Conservation (phyloP, 306 rosid genomes). For the Casuarina cunninghamiana region DNA sequence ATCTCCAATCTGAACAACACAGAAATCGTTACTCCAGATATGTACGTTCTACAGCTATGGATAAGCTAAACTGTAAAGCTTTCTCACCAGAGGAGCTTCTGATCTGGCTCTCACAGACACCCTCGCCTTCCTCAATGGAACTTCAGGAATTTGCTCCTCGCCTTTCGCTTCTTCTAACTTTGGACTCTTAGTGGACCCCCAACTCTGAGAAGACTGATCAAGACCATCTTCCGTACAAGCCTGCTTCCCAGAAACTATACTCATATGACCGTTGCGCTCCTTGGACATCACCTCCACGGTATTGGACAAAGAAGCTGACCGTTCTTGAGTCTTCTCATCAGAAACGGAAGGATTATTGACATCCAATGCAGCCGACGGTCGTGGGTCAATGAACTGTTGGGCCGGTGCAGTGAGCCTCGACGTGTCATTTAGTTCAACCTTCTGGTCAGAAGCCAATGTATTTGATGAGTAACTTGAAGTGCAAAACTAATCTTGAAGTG, state of each 20-base stretch:
- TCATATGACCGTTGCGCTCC: conserved; percentile 19
- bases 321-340: conserved; percentile 27
- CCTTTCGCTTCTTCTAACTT: conserved; percentile 32
- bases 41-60: neutral
- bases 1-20: conserved; percentile 45
- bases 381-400: conserved; percentile 23
- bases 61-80: neutral
- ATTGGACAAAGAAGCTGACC: conserved; percentile 29
- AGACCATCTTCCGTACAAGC: conserved; percentile 23
- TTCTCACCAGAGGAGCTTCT: conserved; percentile 45
- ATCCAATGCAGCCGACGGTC: conserved; percentile 14
- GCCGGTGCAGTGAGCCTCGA: conserved; percentile 2
- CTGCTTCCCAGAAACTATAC: conserved; percentile 26
- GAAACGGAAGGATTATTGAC: conserved; percentile 23
- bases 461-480: neutral
- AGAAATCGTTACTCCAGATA: neutral
- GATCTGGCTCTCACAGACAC: conserved; percentile 59
- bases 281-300: conserved; percentile 37
- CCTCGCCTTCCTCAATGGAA: conserved; percentile 47
- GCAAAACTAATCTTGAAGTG: neutral
- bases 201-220: conserved; percentile 41
- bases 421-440: conserved; percentile 27
- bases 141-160: conserved; percentile 14
- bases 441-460: conserved; percentile 17
- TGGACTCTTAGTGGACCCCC: conserved; percentile 31